Conservation (phyloP, 768 basidiomycete species). For the Piloderma croceum region DNA sequence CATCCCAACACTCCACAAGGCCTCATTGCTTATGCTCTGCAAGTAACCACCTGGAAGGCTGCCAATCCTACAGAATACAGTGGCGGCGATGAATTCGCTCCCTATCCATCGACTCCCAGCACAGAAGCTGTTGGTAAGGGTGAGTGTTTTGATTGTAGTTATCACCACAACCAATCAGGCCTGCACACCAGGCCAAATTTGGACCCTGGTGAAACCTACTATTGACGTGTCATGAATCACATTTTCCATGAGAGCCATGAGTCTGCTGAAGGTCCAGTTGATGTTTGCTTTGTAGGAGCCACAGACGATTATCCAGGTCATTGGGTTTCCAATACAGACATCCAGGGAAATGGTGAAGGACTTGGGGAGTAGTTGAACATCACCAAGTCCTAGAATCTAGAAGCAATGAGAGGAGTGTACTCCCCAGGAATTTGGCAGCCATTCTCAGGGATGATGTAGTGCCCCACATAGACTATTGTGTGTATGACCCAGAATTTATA, state of each 20-base stretch:
- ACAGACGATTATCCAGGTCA: not conserved
- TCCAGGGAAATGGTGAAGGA: not conserved
- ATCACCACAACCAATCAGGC: slow-evolving; percentile 11
- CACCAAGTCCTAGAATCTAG: not conserved
- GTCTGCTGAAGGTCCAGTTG: not conserved
- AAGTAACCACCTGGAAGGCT: not conserved
- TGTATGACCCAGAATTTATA: not conserved
- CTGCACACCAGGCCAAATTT: not conserved
- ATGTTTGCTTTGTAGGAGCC: not conserved
- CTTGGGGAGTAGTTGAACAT: not conserved
- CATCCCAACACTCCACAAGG: slow-evolving; percentile 17
- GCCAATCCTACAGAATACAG: not conserved
- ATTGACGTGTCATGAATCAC: not conserved
- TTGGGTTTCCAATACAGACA: not conserved
- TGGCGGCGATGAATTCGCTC: not conserved
- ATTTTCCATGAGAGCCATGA: not conserved
- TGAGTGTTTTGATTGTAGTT: slow-evolving; percentile 20
- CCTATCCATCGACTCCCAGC: slow-evolving; percentile 20
- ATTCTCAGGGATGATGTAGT: too few relatives aligned
- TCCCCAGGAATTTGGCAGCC: not conserved
- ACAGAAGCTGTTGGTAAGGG: slow-evolving; percentile 12
- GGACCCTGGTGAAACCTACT: not conserved
- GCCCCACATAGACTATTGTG: not conserved
- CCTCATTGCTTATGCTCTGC: slow-evolving; percentile 5
- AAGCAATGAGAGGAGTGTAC: not conserved